Percentiles rank a stretch among this genome's conserved stretches.
phyloP scores from a whole-genome alignment of 192 early-diverging fungal genomes.

The Dissophora ornata region DNA sequence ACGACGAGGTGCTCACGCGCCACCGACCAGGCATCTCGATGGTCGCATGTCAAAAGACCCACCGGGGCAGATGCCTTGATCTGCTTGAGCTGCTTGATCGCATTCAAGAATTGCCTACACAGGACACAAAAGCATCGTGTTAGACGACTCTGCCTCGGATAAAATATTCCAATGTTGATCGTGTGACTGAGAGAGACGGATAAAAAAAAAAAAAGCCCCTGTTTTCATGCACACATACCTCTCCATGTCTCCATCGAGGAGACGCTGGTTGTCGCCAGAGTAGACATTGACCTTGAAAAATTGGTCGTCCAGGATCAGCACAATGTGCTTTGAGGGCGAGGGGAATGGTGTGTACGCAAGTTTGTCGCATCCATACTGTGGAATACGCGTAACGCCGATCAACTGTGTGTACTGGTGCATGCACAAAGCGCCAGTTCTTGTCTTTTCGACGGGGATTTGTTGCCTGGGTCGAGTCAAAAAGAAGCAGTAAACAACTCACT shows the following conservation, averaged over 20 bases:
- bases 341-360: slow-evolving; percentile 65
- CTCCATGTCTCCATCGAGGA: slow-evolving; percentile 77
- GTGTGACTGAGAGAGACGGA: neutral
- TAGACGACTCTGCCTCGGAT: neutral
- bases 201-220: neutral
- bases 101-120: slow-evolving; percentile 36
- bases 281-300: slow-evolving; percentile 79
- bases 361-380: slow-evolving; percentile 78
- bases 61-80: slow-evolving; percentile 70
- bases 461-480: neutral
- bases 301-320: slow-evolving; percentile 81
- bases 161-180: slow-evolving; percentile 19
- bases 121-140: neutral
- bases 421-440: slow-evolving; percentile 74
- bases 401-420: slow-evolving; percentile 88
- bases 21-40: slow-evolving; percentile 86
- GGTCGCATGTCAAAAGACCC: slow-evolving; percentile 76
- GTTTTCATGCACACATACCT: slow-evolving; percentile 50
- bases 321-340: slow-evolving; percentile 65
- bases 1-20: slow-evolving; percentile 75
- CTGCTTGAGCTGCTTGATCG: slow-evolving; percentile 66
- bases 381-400: slow-evolving; percentile 87
- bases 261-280: slow-evolving; percentile 65
- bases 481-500: too few relatives aligned
- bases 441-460: slow-evolving; percentile 72